A percentile compares a stretch with the other conserved stretches of the same genome.
phyloP scores from a whole-genome alignment of 2,329 filamentous ascomycete species.

The Calonectria ilicicola region DNA sequence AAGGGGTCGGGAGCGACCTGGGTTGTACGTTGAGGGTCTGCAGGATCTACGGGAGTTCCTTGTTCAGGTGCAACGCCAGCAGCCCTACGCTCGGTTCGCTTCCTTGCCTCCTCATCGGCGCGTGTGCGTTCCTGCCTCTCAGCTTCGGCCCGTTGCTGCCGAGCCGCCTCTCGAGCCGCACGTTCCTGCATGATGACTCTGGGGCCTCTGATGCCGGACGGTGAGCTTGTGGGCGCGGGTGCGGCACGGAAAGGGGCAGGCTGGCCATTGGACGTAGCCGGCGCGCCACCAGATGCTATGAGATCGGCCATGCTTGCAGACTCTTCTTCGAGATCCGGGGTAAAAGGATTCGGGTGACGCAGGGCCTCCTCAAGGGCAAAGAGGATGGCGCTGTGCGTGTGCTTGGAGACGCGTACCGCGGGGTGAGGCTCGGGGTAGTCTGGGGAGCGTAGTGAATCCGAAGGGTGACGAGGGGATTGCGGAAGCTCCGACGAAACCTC shows the following conservation, averaged over 20 bases:
- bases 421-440: conserved; percentile 57
- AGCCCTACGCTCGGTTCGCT: conserved; percentile 68
- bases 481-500: conserved; percentile 51
- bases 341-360: conserved; percentile 84
- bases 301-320: conserved; percentile 94
- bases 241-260: conserved; percentile 59
- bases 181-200: conserved; percentile 93
- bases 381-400: conserved; percentile 90
- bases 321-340: conserved; percentile 86
- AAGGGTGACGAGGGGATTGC: conserved; percentile 39
- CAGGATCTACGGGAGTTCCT: conserved; percentile 45
- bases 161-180: conserved; percentile 75
- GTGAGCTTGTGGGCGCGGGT: conserved; percentile 65
- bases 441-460: conserved; percentile 46
- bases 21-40: conserved; percentile 49
- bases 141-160: conserved; percentile 72
- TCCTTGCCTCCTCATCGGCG: conserved; percentile 69
- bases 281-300: conserved; percentile 66
- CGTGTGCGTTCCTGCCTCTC: conserved; percentile 71
- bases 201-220: conserved; percentile 81
- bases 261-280: conserved; percentile 67
- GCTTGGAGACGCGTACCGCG: conserved; percentile 77
- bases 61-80: conserved; percentile 59
- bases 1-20: conserved; percentile 42
- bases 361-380: conserved; percentile 93